Evolutionary conservation across 2,329 filamentous ascomycete genomes (phyloP).

Genomic region (Pestalotiopsis fici): DNA sequence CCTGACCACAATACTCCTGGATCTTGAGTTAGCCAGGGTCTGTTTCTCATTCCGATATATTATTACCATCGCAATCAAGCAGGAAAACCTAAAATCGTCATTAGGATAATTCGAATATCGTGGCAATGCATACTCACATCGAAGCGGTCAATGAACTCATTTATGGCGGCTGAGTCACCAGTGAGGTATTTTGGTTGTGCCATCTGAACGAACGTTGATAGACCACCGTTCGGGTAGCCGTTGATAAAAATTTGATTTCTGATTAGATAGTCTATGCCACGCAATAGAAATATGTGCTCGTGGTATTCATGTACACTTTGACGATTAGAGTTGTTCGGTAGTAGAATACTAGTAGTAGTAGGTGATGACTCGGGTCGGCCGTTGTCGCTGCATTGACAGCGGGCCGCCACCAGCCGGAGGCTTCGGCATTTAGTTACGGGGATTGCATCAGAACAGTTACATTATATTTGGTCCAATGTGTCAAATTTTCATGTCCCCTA

Average conservation of each 20-base stretch:
- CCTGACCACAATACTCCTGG: constrained; percentile 92
- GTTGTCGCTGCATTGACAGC: neutral
- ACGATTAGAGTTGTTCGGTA: neutral
- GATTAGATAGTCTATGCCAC: neutral
- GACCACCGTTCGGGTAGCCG: neutral
- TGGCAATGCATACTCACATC: constrained; percentile 64
- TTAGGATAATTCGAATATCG: constrained; percentile 13
- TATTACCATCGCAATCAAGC: constrained; percentile 93
- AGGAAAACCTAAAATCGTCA: constrained; percentile 70
- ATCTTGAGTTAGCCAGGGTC: neutral
- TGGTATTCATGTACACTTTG: neutral
- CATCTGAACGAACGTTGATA: constrained; percentile 22
- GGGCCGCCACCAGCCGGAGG: neutral
- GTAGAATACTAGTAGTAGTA: neutral
- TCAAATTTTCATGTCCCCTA: neutral
- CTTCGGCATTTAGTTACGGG: neutral
- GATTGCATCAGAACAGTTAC: neutral
- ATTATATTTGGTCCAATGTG: neutral
- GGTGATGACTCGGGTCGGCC: neutral
- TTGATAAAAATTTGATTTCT: neutral
- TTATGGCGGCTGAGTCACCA: constrained; percentile 75
- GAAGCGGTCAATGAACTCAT: constrained; percentile 84
- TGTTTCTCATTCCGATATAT: neutral
- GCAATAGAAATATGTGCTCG: neutral
- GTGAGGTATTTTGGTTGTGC: constrained; percentile 67